Evolutionary conservation across 1,284 basidiomycete species (phyloP), one percentile per base, ranked within the genome.

Genomic region (Leccinum colubrinum): DNA sequence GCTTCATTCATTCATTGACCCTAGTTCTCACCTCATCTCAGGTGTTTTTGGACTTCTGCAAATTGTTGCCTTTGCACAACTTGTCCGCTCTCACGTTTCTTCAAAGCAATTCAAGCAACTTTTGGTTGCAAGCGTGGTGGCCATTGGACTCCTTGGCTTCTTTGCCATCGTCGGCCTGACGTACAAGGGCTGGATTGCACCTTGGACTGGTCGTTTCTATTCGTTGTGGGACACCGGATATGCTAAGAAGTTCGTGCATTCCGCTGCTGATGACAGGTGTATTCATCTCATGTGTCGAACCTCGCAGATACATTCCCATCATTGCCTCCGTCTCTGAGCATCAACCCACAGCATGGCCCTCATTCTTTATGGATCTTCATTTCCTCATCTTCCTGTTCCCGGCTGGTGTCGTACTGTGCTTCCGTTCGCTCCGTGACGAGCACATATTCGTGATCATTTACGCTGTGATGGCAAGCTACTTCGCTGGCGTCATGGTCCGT

Each of bases 311-410:
- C 76, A 95, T 98, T 70, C 96, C 96, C 39, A 98, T 99, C 80
- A 98, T 99, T 72, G 97, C 97, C 6, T 98, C 97, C 20, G 97
- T 98, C 20, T 98, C 95, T n/a, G 97, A 99, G 78, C 97, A 99
- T 79, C 97, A 99, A 76, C 97, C 97, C 14, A 99, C 97, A 9
- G 97, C 97, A 46, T 99, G 97, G 97, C 95, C 97, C 3, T 91
- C 97, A 3, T 99, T 99, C 87, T 99, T 98, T 83, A 98, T 98
- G 88, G 97, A 99, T 77, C 87, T 99, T 63, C 92, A 98, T 72
- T 91, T 97, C 85, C 90, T 99, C 74, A 92, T 99, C 70, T 98
- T 95, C 86, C 80, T 97, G 62, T 99, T 99, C 87, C 97, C 97
- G 4, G 97, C 94, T 27, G 97, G 97, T 64, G 93, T 99, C 55